A percentile compares a stretch with the other conserved stretches of the same genome.
Conservation (phyloP, 2,329 filamentous ascomycete genomes). For the Microthyrium microscopicum region DNA sequence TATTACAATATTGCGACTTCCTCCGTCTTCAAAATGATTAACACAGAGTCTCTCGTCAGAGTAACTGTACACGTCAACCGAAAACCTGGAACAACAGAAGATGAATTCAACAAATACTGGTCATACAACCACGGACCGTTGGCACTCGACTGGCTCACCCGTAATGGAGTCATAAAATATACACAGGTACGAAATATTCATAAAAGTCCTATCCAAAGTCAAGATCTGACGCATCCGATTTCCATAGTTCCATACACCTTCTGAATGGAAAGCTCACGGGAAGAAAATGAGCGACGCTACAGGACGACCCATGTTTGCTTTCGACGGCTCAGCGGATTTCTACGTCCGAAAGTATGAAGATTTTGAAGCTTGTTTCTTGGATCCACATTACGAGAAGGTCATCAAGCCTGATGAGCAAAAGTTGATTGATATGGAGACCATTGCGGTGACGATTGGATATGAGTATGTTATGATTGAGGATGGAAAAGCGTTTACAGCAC, state of each 20-base stretch:
- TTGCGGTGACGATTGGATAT: conserved; percentile 10
- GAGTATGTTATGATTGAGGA: conserved; percentile 11
- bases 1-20: no score
- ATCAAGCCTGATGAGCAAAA: conserved; percentile 14
- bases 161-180: conserved; percentile 14
- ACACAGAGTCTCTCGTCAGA: conserved; percentile 11
- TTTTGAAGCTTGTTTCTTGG: conserved; percentile 13
- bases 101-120: conserved; percentile 14
- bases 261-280: neutral
- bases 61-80: conserved; percentile 14
- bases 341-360: conserved; percentile 14
- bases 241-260: neutral
- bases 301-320: conserved; percentile 4
- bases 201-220: no score
- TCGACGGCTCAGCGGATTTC: conserved; percentile 12
- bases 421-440: conserved; percentile 12
- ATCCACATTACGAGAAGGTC: conserved; percentile 12
- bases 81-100: conserved; percentile 12
- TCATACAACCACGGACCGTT: conserved; percentile 13
- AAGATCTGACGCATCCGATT: no score
- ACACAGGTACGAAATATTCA: conserved; percentile 13
- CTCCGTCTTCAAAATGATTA: conserved; percentile 9
- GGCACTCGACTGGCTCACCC: conserved; percentile 12
- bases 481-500: conserved; percentile 9
- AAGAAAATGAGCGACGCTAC: conserved; percentile 10